Conservation (phyloP, 208 protist genomes). For the Jaenimonas drosophilae region DNA sequence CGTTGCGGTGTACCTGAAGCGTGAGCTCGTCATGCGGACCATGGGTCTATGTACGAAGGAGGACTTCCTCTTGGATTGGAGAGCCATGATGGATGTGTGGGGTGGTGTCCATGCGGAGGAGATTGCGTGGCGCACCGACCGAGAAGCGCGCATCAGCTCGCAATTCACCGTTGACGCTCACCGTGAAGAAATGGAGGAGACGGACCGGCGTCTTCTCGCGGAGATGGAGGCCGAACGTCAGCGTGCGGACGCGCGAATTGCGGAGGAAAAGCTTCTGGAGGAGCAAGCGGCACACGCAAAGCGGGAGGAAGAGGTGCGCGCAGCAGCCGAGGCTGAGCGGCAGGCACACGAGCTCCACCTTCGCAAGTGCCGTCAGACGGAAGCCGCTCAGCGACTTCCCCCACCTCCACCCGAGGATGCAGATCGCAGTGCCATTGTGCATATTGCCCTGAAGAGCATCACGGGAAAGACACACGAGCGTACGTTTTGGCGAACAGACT, state of each 20-base stretch:
- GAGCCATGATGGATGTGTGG: slow-evolving; percentile 38
- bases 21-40: slow-evolving; percentile 35
- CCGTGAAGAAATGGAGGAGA: slow-evolving; percentile 28
- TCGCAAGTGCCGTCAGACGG: slow-evolving; percentile 1
- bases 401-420: slow-evolving; percentile 26
- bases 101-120: slow-evolving; percentile 55
- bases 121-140: slow-evolving; percentile 40
- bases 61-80: slow-evolving; percentile 41
- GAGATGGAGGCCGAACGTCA: slow-evolving; percentile 21
- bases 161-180: slow-evolving; percentile 32
- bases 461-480: slow-evolving; percentile 35
- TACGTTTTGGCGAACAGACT: slow-evolving; percentile 52
- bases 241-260: neutral
- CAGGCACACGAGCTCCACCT: slow-evolving; percentile 9
- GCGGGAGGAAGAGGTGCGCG: slow-evolving; percentile 12
- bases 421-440: slow-evolving; percentile 11
- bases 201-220: slow-evolving; percentile 43
- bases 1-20: slow-evolving; percentile 45
- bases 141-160: slow-evolving; percentile 40
- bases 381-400: slow-evolving; percentile 19
- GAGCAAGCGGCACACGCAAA: slow-evolving; percentile 7
- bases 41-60: slow-evolving; percentile 33
- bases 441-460: slow-evolving; percentile 39
- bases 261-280: slow-evolving; percentile 3
- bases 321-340: slow-evolving; percentile 10